Evolutionary conservation across 768 basidiomycete species (phyloP).

Genomic region (Macrocybe gigantea): DNA sequence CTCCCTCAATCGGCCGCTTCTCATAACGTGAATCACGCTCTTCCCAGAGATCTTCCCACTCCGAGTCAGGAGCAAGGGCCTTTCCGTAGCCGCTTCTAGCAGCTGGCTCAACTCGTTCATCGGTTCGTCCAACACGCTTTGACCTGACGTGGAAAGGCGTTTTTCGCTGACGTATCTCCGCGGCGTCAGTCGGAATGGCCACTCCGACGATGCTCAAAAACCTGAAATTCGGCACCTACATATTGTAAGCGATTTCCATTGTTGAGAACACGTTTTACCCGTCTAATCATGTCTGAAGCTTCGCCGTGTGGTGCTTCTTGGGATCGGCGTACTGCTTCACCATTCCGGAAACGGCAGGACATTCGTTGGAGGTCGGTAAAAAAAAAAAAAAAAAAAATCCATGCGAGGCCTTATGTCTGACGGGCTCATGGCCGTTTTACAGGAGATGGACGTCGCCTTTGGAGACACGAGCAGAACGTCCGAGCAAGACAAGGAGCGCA

Average conservation of each 20-base stretch:
- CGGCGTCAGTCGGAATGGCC: neutral
- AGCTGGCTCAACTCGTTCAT: slow-evolving; percentile 34
- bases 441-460: slow-evolving; percentile 20
- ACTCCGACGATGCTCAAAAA: slow-evolving; percentile 29
- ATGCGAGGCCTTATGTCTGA: too few species aligned
- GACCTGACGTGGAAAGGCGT: too few species aligned
- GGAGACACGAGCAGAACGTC: neutral
- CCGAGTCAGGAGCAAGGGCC: slow-evolving; percentile 32
- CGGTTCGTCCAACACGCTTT: slow-evolving; percentile 7
- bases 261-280: slow-evolving; percentile 18
- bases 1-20: slow-evolving; percentile 10
- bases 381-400: too few species aligned
- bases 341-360: slow-evolving; percentile 22
- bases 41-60: slow-evolving; percentile 38
- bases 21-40: slow-evolving; percentile 18
- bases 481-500: too few species aligned
- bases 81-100: slow-evolving; percentile 33
- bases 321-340: slow-evolving; percentile 11
- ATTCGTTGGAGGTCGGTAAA: slow-evolving; percentile 12
- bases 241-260: slow-evolving; percentile 22
- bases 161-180: too few species aligned
- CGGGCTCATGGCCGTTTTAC: too few species aligned
- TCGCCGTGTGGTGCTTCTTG: too few species aligned
- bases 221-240: slow-evolving; percentile 27
- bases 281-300: too few species aligned